phyloP scores from a whole-genome alignment of 805 yeast genomes.

The Candida parachauliodes region DNA sequence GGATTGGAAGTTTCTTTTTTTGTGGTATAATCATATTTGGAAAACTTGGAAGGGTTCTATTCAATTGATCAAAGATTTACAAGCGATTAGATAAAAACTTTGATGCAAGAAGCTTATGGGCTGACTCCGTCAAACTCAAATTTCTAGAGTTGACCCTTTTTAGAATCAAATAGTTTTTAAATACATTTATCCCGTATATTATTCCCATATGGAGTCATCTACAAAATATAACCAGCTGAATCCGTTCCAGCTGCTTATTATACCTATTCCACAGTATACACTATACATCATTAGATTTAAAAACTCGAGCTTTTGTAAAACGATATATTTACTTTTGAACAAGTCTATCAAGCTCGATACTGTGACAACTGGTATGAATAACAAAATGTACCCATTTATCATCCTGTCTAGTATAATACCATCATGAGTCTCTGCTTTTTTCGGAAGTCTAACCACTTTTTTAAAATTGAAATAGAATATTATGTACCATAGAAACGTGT shows the following conservation, averaged over 20 bases:
- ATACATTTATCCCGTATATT: no score
- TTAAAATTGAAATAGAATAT: conserved; percentile 69
- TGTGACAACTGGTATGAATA: conserved; percentile 61
- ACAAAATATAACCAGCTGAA: conserved; percentile 85
- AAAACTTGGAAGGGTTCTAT: conserved; percentile 59
- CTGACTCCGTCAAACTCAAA: no score
- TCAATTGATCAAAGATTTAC: no score
- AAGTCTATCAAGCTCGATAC: conserved; percentile 44
- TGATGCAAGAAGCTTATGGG: no score
- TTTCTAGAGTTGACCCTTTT: no score
- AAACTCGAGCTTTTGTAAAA: conserved; percentile 64
- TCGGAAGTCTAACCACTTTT: conserved; percentile 63
- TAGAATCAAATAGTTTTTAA: no score
- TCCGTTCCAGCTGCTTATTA: conserved; percentile 83
- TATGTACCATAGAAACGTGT: conserved; percentile 83
- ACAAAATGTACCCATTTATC: conserved; percentile 61
- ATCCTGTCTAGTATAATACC: conserved; percentile 55
- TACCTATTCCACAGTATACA: conserved; percentile 82
- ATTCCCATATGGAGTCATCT: conserved; percentile 61
- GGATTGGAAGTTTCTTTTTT: conserved; percentile 63
- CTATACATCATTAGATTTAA: conserved; percentile 77
- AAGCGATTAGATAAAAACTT: no score
- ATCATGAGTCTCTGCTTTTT: conserved; percentile 16
- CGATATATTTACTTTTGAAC: conserved; percentile 49
- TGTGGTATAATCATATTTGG: conserved; percentile 66